Percentiles rank a stretch among this genome's conserved stretches.
phyloP scores from a whole-genome alignment of 164 flowering plant species.

The Litsea cubeba region DNA sequence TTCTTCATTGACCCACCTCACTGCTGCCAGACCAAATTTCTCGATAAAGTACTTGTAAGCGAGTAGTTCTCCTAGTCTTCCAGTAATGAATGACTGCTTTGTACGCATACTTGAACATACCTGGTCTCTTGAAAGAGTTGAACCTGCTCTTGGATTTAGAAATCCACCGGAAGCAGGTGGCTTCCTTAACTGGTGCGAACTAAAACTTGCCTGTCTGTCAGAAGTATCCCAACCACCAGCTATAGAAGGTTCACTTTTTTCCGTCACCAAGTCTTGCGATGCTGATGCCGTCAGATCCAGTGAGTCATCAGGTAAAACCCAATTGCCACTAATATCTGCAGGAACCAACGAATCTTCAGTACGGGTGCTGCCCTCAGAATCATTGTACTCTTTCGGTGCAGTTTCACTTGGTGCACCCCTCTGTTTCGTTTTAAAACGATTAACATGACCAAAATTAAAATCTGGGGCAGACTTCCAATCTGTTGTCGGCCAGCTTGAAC shows the following conservation, averaged over 20 bases:
- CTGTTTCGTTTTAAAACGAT: constrained; percentile 31
- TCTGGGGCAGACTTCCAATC: constrained; percentile 85
- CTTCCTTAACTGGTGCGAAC: constrained; percentile 14
- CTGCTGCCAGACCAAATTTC: constrained; percentile 29
- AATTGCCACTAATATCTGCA: constrained; percentile 20
- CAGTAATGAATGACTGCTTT: constrained; percentile 49
- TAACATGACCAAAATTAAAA: constrained; percentile 29
- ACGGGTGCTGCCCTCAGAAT: constrained; percentile 7
- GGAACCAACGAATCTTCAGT: constrained; percentile 15
- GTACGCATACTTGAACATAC: constrained; percentile 33
- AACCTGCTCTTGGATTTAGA: constrained; percentile 3
- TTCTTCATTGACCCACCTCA: constrained; percentile 74
- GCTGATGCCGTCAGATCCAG: constrained; percentile 9
- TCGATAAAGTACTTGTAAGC: constrained; percentile 64
- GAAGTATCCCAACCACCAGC: constrained; percentile 5
- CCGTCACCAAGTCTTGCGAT: constrained; percentile 14
- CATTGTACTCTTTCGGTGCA: constrained; percentile 5
- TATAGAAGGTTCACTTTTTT: constrained; percentile 14
- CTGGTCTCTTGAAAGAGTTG: constrained; percentile 34
- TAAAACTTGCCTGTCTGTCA: constrained; percentile 6
- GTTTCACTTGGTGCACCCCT: constrained; percentile 9
- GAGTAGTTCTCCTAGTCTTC: constrained; percentile 62
- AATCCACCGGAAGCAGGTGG: constrained; percentile 19
- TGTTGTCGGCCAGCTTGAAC: constrained; percentile 65
- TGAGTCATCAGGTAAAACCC: constrained; percentile 28